Evolutionary conservation across 2,329 filamentous ascomycete species (phyloP).

Genomic region (Phaeomoniella chlamydospora): DNA sequence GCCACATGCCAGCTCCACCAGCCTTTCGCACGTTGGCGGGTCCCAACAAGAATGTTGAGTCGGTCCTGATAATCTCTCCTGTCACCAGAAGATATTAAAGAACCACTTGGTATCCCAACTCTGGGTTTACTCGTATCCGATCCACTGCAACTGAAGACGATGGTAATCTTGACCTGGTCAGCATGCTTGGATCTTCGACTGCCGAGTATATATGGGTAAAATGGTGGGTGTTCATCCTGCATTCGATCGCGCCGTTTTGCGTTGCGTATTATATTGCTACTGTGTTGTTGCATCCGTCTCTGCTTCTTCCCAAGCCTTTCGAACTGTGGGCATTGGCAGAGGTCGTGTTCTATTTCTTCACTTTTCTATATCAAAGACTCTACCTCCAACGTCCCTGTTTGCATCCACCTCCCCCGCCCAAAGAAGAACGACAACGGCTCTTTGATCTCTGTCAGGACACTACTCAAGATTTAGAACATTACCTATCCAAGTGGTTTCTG

Average conservation of each 20-base stretch:
- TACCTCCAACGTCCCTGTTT: slow-evolving; percentile 36
- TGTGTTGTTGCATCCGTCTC: slow-evolving; percentile 17
- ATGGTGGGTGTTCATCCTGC: slow-evolving; percentile 31
- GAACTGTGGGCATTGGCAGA: slow-evolving; percentile 35
- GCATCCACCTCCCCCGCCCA: too few relatives aligned
- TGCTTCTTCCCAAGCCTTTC: slow-evolving; percentile 17
- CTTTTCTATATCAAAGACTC: slow-evolving; percentile 37
- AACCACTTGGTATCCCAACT: too few relatives aligned
- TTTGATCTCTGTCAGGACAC: slow-evolving; percentile 43
- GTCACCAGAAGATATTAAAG: too few relatives aligned
- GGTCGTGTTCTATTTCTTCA: slow-evolving; percentile 36
- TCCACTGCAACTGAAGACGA: too few relatives aligned
- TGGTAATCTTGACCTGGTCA: too few relatives aligned
- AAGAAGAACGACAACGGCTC: slow-evolving; percentile 33
- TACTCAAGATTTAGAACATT: slow-evolving; percentile 39
- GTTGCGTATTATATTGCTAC: slow-evolving; percentile 28
- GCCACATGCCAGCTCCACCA: too few relatives aligned
- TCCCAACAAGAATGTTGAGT: too few relatives aligned
- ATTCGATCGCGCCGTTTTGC: slow-evolving; percentile 34
- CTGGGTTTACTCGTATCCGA: too few relatives aligned
- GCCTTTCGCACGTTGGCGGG: too few relatives aligned
- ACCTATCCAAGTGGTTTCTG: slow-evolving; percentile 53
- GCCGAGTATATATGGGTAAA: slow-evolving; percentile 31
- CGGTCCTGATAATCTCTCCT: too few relatives aligned
- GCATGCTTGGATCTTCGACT: slow-evolving; percentile 26